These are phyloP conservation scores for Artemisia annua DNA, from an alignment of 129 eudicot genomes.

Conservation along the genomic window DNA sequence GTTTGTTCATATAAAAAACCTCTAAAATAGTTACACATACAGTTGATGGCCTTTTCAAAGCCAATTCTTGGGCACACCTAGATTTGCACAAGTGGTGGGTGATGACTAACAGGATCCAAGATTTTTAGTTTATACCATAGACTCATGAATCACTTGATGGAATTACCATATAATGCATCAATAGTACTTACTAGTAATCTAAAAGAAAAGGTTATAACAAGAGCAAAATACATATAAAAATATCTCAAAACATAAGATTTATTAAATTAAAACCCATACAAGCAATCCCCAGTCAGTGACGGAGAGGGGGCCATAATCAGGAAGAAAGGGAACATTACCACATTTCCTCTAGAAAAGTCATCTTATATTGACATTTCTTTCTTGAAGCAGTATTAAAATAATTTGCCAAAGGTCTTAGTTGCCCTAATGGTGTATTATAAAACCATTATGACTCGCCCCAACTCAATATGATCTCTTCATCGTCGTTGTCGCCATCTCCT, in stretches of 20 bases:
- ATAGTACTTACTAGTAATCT: neutral
- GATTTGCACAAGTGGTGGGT: neutral
- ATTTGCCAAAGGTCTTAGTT: constrained; percentile 52
- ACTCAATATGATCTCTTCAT: constrained; percentile 19
- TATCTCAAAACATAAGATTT: constrained; percentile 12
- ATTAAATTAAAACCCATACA: constrained; percentile 22
- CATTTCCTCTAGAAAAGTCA: constrained; percentile 22
- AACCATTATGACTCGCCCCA: constrained; percentile 35
- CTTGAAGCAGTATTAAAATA: constrained; percentile 17
- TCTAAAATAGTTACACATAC: no score
- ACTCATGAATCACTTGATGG: neutral
- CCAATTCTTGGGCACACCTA: no score
- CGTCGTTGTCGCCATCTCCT: constrained; percentile 25
- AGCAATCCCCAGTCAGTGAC: constrained; percentile 12
- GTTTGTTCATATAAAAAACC: no score
- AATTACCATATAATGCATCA: constrained; percentile 6
- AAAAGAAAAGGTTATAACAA: constrained; percentile 17
- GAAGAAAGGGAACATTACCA: constrained; percentile 15
- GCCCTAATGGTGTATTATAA: constrained; percentile 42
- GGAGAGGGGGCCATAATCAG: constrained; percentile 5
- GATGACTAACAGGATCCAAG: constrained; percentile 1
- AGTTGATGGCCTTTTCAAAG: no score
- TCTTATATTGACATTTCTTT: constrained; percentile 11
- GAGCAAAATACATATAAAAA: constrained; percentile 1
- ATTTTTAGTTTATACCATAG: neutral